Base-by-base conservation (phyloP, 208 protist species). In the Crithidia brevicula region DNA sequence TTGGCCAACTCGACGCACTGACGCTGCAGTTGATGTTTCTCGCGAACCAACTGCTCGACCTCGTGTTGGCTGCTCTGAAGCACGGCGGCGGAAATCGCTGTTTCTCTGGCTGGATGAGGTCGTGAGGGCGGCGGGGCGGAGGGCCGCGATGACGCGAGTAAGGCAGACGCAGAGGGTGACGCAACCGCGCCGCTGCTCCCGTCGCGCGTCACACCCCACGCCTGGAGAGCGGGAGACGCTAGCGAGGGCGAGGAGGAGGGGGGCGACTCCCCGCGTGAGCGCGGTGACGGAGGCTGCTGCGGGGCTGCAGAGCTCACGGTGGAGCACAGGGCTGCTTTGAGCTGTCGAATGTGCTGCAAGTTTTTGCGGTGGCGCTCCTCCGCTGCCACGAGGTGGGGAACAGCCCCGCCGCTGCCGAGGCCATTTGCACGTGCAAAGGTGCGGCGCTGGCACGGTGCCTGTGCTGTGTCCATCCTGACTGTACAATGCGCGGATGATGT, bases 321-420 rank as follows among this genome's bases (percentile, higher is more conserved):
- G 20, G 66, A 72, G 56, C 66, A 72, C 25, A 72, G 56, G n/a
- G 66, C 45, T 36, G 33, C 31, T 40, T 72, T 72, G 56, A 72
- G 46, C 15, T 64, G 56, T 10, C 42, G 66, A 36, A 72, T 63
- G 3, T 72, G 43, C 28, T 72, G 56, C 43, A 72, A 18, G 46
- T 72, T 72, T 34, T 72, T 63, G 25, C 56, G 53, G 34, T 72
- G 46, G 13, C 66, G 66, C 43, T 72, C 66, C 54, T 64, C 46
- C 2, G 66, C 46, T 18, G 66, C 66, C 56, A 64, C 66, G 7
- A 72, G 42, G 27, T 43, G 53, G 11, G 56, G 66, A 31, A 64
- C 46, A 4, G 66, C 34, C 7, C 46, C 27, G 1, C 53, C 66
- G 51, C 49, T 43, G 10, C 22, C 56, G 38, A 49, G 38, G 38